Evolutionary conservation across 306 rosid genomes (phyloP).

Genomic region (Ormosia emarginata): DNA sequence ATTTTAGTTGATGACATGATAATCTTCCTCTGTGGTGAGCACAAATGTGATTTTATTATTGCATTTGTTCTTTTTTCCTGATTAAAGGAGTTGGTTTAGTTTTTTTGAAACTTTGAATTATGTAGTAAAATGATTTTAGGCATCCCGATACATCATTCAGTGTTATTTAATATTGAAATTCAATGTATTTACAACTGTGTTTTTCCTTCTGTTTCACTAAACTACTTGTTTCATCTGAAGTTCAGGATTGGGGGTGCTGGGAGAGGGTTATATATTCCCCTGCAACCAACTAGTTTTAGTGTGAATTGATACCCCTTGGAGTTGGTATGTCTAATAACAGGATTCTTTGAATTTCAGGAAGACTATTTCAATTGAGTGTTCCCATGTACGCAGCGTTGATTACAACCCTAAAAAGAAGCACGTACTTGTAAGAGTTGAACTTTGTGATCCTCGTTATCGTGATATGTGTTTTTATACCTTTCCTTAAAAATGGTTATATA

Average conservation of each 20-base stretch:
- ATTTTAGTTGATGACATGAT: background rate
- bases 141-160: background rate
- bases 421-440: slow-evolving; percentile 65
- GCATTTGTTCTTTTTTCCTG: background rate
- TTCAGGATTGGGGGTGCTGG: background rate
- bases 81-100: background rate
- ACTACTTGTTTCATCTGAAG: slow-evolving; percentile 16
- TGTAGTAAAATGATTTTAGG: slow-evolving; percentile 2
- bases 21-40: background rate
- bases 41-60: background rate
- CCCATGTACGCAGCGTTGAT: slow-evolving; percentile 75
- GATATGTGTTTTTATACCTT: background rate
- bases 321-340: slow-evolving; percentile 21
- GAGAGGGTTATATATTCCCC: slow-evolving; percentile 3
- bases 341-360: slow-evolving; percentile 62
- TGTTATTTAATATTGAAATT: background rate
- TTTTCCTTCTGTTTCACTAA: background rate
- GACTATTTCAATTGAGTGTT: slow-evolving; percentile 69
- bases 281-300: background rate
- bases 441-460: slow-evolving; percentile 1
- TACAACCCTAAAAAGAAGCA: slow-evolving; percentile 69
- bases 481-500: background rate
- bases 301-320: slow-evolving; percentile 8
- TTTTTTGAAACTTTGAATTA: slow-evolving; percentile 15
- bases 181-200: background rate